Evolutionary conservation across 441 rosid genomes (phyloP).

Genomic region (Brassica hybrid): DNA sequence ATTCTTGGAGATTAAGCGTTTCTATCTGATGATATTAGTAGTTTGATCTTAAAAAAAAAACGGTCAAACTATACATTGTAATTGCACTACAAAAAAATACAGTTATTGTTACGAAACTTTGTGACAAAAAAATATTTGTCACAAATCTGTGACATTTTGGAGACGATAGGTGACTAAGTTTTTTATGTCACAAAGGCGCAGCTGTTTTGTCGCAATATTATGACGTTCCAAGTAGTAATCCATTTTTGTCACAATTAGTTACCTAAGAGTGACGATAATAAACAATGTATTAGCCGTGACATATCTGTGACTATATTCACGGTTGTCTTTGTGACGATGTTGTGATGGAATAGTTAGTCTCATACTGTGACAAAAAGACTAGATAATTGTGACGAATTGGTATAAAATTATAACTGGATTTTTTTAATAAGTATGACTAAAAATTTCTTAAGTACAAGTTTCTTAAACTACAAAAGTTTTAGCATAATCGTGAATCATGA

Average conservation of each 20-base stretch:
- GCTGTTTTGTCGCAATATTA: neutral
- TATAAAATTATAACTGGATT: neutral
- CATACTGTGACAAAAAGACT: neutral
- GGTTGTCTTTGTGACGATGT: neutral
- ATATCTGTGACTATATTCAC: neutral
- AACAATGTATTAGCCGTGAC: neutral
- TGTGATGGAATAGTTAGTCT: neutral
- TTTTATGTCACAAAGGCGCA: neutral
- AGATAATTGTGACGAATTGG: neutral
- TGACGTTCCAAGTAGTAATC: neutral
- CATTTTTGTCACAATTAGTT: neutral
- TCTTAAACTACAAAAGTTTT: no score
- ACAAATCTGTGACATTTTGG: neutral
- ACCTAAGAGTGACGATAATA: neutral
- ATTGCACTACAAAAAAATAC: neutral
- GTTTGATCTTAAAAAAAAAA: no score
- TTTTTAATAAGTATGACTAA: no score
- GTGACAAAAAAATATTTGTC: neutral
- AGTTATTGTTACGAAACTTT: neutral
- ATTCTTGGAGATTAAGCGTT: no score
- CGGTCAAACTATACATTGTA: no score
- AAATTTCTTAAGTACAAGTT: neutral
- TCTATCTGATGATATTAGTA: no score
- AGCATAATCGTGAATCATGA: neutral
- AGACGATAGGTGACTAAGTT: neutral